Evolutionary conservation across 176 grass and related monocot species (phyloP).

Genomic region (Zizania latifolia): DNA sequence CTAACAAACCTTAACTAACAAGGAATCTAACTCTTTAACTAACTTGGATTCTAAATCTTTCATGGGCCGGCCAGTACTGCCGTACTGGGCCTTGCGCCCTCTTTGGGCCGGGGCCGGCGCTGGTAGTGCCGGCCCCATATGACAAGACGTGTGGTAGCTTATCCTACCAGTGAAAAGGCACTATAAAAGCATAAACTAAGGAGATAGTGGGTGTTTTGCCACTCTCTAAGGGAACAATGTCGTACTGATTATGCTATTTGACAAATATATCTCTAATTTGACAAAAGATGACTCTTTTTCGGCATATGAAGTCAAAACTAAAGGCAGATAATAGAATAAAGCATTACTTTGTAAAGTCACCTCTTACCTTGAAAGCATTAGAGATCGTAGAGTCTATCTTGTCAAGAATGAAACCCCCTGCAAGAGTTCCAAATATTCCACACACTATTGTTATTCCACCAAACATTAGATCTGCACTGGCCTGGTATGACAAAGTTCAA

Average conservation of each 20-base stretch:
- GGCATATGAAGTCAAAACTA: neutral
- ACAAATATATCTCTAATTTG: slow-evolving; percentile 4
- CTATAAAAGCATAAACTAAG: neutral
- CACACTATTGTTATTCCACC: slow-evolving; percentile 97
- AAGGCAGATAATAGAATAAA: neutral
- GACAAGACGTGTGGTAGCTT: no score
- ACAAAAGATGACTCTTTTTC: neutral
- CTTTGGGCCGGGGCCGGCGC: no score
- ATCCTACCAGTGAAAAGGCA: neutral
- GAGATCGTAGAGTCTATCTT: slow-evolving; percentile 74
- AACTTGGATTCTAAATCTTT: no score
- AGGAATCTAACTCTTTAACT: no score
- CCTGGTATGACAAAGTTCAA: slow-evolving; percentile 54
- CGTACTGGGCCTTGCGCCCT: no score
- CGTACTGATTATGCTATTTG: neutral
- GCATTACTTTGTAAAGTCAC: slow-evolving; percentile 12
- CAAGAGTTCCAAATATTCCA: slow-evolving; percentile 90
- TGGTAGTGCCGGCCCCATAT: no score
- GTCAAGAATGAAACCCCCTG: slow-evolving; percentile 84
- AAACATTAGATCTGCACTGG: slow-evolving; percentile 90
- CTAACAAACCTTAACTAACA: no score
- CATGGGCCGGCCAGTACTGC: no score
- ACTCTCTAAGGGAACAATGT: neutral
- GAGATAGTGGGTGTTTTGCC: neutral
- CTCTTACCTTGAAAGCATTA: slow-evolving; percentile 89